A percentile compares a stretch with the other conserved stretches of the same genome.
Evolutionary conservation across 257 asterid genomes (phyloP).

Genomic region (Paulownia fortunei): DNA sequence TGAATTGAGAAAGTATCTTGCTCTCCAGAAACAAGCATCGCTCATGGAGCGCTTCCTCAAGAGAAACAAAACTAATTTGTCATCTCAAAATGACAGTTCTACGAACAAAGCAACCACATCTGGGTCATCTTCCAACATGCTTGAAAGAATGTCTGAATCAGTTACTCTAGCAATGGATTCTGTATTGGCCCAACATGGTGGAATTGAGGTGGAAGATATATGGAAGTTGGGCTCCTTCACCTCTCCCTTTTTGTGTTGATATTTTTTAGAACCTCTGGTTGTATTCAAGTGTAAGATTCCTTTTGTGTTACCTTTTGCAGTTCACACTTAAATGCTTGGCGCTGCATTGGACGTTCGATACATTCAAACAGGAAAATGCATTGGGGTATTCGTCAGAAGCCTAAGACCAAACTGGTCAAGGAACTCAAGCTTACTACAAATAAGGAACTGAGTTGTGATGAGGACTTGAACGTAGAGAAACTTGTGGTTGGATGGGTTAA

Average conservation of each 20-base stretch:
- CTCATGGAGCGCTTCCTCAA: conserved; percentile 90
- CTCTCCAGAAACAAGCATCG: conserved; percentile 89
- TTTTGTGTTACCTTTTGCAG: conserved; percentile 48
- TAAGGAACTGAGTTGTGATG: conserved; percentile 57
- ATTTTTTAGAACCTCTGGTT: conserved; percentile 3
- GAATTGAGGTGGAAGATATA: conserved; percentile 49
- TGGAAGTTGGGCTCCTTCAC: conserved; percentile 60
- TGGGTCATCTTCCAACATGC: conserved; percentile 37
- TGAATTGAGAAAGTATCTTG: conserved; percentile 59
- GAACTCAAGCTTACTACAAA: conserved; percentile 79
- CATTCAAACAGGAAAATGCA: conserved; percentile 52
- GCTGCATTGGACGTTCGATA: conserved; percentile 39
- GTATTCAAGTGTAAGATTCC: conserved; percentile 18
- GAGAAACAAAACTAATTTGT: conserved; percentile 47
- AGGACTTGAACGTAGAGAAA: conserved; percentile 54
- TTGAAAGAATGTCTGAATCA: conserved; percentile 50
- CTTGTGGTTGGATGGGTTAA: conserved; percentile 63
- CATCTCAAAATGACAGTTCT: conserved; percentile 45
- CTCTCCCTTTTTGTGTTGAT: conserved; percentile 20
- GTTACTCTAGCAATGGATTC: conserved; percentile 72
- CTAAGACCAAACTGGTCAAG: conserved; percentile 76
- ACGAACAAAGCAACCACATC: conserved; percentile 38
- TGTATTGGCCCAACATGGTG: conserved; percentile 49
- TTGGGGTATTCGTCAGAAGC: conserved; percentile 84
- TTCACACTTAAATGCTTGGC: conserved; percentile 74